phyloP scores from a whole-genome alignment of 495 filamentous ascomycete genomes.

The Corynascus novoguineensis region DNA sequence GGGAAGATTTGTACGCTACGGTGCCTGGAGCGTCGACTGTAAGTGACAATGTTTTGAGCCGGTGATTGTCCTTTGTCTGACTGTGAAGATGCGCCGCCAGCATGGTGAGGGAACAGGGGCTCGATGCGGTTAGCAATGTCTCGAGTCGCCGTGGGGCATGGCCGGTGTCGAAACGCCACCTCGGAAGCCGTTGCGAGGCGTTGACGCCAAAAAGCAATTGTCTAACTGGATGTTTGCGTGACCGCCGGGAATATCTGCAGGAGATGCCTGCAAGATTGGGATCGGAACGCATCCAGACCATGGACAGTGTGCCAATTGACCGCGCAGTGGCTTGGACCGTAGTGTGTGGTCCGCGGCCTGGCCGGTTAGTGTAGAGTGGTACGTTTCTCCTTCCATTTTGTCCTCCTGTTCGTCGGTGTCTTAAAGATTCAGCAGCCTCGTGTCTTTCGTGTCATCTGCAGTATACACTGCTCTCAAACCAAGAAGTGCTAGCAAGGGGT shows the following conservation, averaged over 20 bases:
- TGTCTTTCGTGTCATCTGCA: constrained; percentile 19
- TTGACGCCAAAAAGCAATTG: constrained; percentile 2
- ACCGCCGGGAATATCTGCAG: constrained; percentile 3
- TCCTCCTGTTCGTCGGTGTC: constrained; percentile 12
- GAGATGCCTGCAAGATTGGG: constrained; percentile 14
- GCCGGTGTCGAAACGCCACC: background rate
- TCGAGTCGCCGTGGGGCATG: background rate
- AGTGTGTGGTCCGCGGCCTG: background rate
- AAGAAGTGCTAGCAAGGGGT: constrained; percentile 34
- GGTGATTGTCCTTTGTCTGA: too few relatives aligned
- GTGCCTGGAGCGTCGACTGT: too few relatives aligned
- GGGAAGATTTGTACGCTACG: too few relatives aligned
- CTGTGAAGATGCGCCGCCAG: background rate
- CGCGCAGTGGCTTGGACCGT: constrained; percentile 7
- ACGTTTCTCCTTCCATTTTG: background rate
- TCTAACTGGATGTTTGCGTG: background rate
- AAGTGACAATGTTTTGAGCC: too few relatives aligned
- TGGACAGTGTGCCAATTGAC: constrained; percentile 1
- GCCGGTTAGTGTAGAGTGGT: background rate
- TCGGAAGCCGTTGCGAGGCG: constrained; percentile 1
- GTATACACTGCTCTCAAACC: too few relatives aligned
- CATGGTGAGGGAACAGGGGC: background rate
- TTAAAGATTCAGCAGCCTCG: background rate
- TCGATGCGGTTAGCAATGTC: background rate
- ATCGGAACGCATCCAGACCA: background rate